These are phyloP conservation scores for Davidsoniella neocaledoniae DNA, from an alignment of 2,329 filamentous ascomycete species.

Conservation along the genomic window DNA sequence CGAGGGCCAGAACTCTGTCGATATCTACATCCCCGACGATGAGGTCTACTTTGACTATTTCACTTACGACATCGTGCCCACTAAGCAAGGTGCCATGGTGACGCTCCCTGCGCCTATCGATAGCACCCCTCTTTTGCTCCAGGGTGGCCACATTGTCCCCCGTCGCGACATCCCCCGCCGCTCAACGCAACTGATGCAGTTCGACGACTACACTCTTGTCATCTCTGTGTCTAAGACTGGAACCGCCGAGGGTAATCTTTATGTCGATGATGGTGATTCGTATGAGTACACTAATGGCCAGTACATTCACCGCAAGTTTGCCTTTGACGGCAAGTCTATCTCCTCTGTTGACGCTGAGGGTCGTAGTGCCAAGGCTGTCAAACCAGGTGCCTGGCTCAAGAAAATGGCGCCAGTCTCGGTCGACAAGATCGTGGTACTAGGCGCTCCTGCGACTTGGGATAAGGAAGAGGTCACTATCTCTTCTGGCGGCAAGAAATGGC, in stretches of 20 bases:
- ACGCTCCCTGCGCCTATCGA: constrained; percentile 65
- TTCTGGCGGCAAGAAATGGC: constrained; percentile 35
- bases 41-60: constrained; percentile 95
- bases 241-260: constrained; percentile 64
- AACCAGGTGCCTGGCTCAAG: constrained; percentile 58
- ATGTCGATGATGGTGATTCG: constrained; percentile 84
- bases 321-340: constrained; percentile 44
- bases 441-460: constrained; percentile 56
- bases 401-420: constrained; percentile 61
- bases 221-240: constrained; percentile 30
- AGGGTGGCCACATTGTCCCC: constrained; percentile 79
- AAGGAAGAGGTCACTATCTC: constrained; percentile 41
- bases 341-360: constrained; percentile 50
- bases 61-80: constrained; percentile 57
- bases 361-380: constrained; percentile 34
- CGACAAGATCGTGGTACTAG: constrained; percentile 72
- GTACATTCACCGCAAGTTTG: constrained; percentile 74
- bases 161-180: constrained; percentile 77
- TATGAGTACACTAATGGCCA: constrained; percentile 77
- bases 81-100: constrained; percentile 51
- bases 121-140: constrained; percentile 79
- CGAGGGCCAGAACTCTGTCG: constrained; percentile 53
- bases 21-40: constrained; percentile 76
- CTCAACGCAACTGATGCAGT: constrained; percentile 77
- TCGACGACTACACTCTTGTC: constrained; percentile 87